Evolutionary conservation across 2,329 filamentous ascomycete species (phyloP), one percentile per base, ranked within the genome.

Genomic region (Cercospora zeae-maydis): DNA sequence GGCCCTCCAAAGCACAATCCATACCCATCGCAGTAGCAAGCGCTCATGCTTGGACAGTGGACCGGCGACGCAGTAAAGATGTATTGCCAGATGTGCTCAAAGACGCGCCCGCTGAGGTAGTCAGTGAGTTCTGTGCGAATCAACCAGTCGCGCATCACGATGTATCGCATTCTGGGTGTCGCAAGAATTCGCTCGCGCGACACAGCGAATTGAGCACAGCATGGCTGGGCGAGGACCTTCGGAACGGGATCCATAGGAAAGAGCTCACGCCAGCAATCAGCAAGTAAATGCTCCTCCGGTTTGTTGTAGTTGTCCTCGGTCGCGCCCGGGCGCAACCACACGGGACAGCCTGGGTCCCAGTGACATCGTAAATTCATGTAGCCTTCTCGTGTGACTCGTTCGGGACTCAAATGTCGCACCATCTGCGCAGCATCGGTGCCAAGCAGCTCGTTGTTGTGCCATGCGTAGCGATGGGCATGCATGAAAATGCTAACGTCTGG

Each of bases 71-170:
- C 82, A 0, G 84, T 83, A 71, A 87, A 88, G 13, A 88, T 79
- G 63, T 81, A 84, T 63, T 87, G 84, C 86, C 86, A 88, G 1
- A 86, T 74, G 70, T 88, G 87, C 71, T 88, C 86, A 78, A 84
- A 87, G 14, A 87, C 78, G 2, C 86, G 79, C 2, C 85, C 85
- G 11, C 82, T 83, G 19, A 87, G 76, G 45, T 80, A 80, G 69
- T 87, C 84, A 21, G 75, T 77, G 31, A 87, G 71, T 19, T 81
- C 76, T 0, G 85, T 87, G n/a, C 79, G 78, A 30, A 86, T 76
- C 2, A 88, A 74, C 86, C 86, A 88, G 68, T 86, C 82, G 27
- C 85, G 80, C 68, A 85, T 83, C 69, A 80, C 82, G 19, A 84
- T 75, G 70, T 84, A 88, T 51, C 81, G 79, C 24, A 79, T 77